Percentiles rank a stretch among this genome's conserved stretches.
Conservation (phyloP, 768 basidiomycete genomes). For the Boletus reticuloceps region DNA sequence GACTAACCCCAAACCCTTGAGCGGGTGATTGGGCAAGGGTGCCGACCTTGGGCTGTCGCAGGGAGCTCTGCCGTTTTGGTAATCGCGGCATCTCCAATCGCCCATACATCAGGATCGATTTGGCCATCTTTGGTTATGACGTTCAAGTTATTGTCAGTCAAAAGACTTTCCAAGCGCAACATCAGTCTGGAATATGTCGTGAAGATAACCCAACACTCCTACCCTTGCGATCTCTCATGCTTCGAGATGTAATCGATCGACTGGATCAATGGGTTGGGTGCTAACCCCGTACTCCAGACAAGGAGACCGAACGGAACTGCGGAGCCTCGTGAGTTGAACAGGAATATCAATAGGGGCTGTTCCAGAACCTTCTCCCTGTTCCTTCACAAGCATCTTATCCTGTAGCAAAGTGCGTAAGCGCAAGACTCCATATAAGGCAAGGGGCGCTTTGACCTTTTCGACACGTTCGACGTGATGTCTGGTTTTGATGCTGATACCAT, state of each 20-base stretch:
- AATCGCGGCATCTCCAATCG: conserved; percentile 75
- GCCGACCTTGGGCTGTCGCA: conserved; percentile 78
- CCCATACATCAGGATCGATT: conserved; percentile 69
- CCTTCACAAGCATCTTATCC: conserved; percentile 68
- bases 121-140: conserved; percentile 52
- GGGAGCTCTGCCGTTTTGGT: conserved; percentile 61
- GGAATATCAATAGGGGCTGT: conserved; percentile 3
- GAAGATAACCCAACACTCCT: conserved; percentile 17
- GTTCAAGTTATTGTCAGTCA: conserved; percentile 60
- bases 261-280: conserved; percentile 75
- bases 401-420: conserved; percentile 25
- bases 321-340: conserved; percentile 5
- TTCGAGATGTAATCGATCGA: conserved; percentile 60
- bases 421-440: conserved; percentile 8
- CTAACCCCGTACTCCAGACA: conserved; percentile 86
- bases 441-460: conserved; percentile 42
- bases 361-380: conserved; percentile 61
- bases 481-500: conserved; percentile 71
- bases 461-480: conserved; percentile 73
- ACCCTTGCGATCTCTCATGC: conserved; percentile 57
- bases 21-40: conserved; percentile 14
- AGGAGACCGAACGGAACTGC: conserved; percentile 78
- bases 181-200: conserved; percentile 27
- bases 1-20: conserved; percentile 19
- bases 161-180: conserved; percentile 30